Percentiles rank a stretch among this genome's conserved stretches.
Evolutionary conservation across 2,329 filamentous ascomycete species (phyloP).

Genomic region (Fusarium graminum): DNA sequence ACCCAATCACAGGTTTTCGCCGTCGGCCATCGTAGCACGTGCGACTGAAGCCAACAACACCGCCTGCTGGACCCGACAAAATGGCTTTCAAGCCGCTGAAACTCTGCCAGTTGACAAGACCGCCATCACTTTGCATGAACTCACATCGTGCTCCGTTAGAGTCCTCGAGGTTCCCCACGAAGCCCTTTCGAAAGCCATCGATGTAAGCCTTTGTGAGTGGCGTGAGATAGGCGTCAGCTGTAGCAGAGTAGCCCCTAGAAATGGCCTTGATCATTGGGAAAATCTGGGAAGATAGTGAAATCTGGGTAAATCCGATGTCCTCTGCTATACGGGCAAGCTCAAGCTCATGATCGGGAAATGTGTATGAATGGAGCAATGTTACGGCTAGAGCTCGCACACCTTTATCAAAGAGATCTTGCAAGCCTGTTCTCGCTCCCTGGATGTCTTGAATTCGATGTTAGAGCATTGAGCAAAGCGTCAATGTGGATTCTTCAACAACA

Average conservation of each 20-base stretch:
- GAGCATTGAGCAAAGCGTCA: background rate
- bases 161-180: conserved; percentile 75
- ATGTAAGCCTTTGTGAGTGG: conserved; percentile 58
- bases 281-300: conserved; percentile 67
- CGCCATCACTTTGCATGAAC: conserved; percentile 94
- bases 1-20: conserved; percentile 88
- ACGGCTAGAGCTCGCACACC: conserved; percentile 86
- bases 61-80: conserved; percentile 89
- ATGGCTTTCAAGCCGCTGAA: conserved; percentile 89
- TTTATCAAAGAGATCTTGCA: conserved; percentile 72
- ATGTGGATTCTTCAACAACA: background rate
- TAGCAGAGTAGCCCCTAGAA: conserved; percentile 57
- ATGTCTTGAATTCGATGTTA: background rate
- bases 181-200: conserved; percentile 84
- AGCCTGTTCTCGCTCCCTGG: conserved; percentile 11
- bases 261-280: conserved; percentile 58
- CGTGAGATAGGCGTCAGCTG: conserved; percentile 59
- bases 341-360: conserved; percentile 87
- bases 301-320: conserved; percentile 80
- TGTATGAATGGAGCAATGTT: conserved; percentile 92
- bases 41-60: conserved; percentile 90
- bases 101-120: conserved; percentile 77
- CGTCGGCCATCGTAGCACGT: conserved; percentile 89
- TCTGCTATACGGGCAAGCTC: conserved; percentile 80
- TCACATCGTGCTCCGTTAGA: conserved; percentile 77